These are phyloP conservation scores for Eucalyptus leucophloia DNA, from an alignment of 345 rosid genomes.

Conservation along the genomic window DNA sequence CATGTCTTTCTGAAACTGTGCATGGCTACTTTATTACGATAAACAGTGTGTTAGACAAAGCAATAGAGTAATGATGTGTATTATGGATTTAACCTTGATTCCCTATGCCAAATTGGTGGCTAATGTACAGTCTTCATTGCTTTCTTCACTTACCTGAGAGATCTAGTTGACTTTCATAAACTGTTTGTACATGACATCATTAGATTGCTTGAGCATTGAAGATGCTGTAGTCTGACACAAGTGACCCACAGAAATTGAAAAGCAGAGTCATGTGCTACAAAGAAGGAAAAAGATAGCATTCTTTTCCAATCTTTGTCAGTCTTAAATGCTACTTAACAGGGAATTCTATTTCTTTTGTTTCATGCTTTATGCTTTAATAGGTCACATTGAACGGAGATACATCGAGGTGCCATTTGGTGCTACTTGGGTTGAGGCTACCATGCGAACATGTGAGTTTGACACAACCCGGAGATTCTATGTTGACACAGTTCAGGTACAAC, in stretches of 20 bases:
- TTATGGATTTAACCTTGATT: not conserved
- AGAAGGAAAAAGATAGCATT: not conserved
- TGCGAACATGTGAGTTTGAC: slow-evolving; percentile 77
- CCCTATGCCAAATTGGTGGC: not conserved
- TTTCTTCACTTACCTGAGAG: not conserved
- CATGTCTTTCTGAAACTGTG: not conserved
- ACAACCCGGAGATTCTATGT: slow-evolving; percentile 75
- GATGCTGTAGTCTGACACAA: not conserved
- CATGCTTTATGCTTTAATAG: slow-evolving; percentile 17
- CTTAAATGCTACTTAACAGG: not conserved
- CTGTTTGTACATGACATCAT: not conserved
- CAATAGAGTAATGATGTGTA: not conserved
- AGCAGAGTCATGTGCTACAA: not conserved
- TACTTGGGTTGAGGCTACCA: slow-evolving; percentile 93
- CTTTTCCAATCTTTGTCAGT: not conserved
- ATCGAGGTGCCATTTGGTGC: slow-evolving; percentile 86
- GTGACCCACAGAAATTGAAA: not conserved
- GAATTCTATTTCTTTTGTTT: not conserved
- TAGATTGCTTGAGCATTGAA: not conserved
- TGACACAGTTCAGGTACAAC: slow-evolving; percentile 79
- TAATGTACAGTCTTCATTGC: not conserved
- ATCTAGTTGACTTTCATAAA: not conserved
- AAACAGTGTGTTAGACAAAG: not conserved
- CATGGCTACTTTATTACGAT: not conserved
- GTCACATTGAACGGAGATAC: slow-evolving; percentile 84